A percentile compares a stretch with the other conserved stretches of the same genome.
phyloP scores from a whole-genome alignment of 306 rosid genomes.

The Casuarina glauca region DNA sequence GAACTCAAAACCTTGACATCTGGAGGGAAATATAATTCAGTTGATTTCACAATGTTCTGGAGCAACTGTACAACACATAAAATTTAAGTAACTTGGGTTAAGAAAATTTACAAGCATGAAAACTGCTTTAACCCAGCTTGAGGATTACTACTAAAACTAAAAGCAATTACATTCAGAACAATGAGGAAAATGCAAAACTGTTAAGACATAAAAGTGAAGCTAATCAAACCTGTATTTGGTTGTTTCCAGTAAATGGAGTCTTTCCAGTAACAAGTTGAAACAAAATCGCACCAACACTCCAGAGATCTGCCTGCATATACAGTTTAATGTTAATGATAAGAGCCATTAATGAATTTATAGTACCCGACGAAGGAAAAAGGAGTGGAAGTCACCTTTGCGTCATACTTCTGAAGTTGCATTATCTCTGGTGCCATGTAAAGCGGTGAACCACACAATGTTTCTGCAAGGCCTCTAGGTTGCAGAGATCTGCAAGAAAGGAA shows the following conservation, averaged over 20 bases:
- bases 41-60: conserved; percentile 90
- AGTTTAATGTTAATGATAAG: conserved; percentile 48
- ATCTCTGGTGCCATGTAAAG: conserved; percentile 99
- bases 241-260: conserved; percentile 94
- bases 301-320: conserved; percentile 97
- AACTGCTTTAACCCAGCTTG: conserved; percentile 24
- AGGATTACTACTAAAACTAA: conserved; percentile 14
- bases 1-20: conserved; percentile 62
- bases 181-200: conserved; percentile 13
- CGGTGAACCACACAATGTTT: conserved; percentile 99
- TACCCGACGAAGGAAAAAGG: conserved; percentile 13
- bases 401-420: conserved; percentile 98
- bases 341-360: conserved; percentile 18
- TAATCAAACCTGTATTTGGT: conserved; percentile 75
- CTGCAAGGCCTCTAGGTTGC: conserved; percentile 95
- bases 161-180: conserved; percentile 18
- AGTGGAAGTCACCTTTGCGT: conserved; percentile 80
- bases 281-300: conserved; percentile 98
- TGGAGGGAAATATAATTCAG: conserved; percentile 72
- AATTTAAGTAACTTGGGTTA: not conserved
- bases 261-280: conserved; percentile 92
- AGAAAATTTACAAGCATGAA: conserved; percentile 14
- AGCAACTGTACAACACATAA: conserved; percentile 69
- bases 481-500: conserved; percentile 63
- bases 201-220: not conserved